phyloP scores from a whole-genome alignment of 768 basidiomycete genomes.

The Xerocomus potaroensis region DNA sequence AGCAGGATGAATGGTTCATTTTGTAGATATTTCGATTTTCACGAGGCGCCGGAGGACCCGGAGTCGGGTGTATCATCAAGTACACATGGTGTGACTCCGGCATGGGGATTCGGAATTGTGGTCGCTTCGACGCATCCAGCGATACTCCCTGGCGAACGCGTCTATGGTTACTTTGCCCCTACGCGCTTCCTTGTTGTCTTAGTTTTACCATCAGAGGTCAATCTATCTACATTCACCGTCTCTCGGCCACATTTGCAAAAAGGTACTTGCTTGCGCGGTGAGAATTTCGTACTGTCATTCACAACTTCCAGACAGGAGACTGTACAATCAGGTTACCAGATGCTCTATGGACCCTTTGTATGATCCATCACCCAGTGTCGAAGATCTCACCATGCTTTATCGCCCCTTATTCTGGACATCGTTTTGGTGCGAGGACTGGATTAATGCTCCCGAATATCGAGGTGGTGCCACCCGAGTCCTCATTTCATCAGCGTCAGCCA shows the following conservation, averaged over 20 bases:
- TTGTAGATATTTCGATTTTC: constrained; percentile 67
- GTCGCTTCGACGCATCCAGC: constrained; percentile 44
- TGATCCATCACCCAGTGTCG: constrained; percentile 39
- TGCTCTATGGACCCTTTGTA: constrained; percentile 57
- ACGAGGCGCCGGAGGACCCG: constrained; percentile 40
- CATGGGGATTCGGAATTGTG: constrained; percentile 69
- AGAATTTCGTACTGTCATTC: neutral
- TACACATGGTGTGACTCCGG: constrained; percentile 62
- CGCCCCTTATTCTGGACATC: constrained; percentile 73
- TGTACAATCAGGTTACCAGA: constrained; percentile 64
- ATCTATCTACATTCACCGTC: constrained; percentile 50
- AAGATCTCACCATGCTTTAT: constrained; percentile 69
- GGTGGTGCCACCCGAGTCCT: constrained; percentile 45
- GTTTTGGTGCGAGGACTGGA: constrained; percentile 73
- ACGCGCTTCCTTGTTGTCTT: constrained; percentile 52
- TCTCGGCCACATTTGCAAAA: constrained; percentile 58
- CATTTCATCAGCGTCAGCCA: constrained; percentile 68
- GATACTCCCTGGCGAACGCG: constrained; percentile 50
- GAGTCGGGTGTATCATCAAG: constrained; percentile 34
- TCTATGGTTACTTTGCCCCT: constrained; percentile 61
- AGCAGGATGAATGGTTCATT: constrained; percentile 9
- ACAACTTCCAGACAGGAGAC: constrained; percentile 50
- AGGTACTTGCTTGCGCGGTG: constrained; percentile 32
- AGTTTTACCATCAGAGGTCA: constrained; percentile 54
- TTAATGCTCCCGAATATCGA: constrained; percentile 47